phyloP scores from a whole-genome alignment of 768 basidiomycete species.

The Russula olivacea region DNA sequence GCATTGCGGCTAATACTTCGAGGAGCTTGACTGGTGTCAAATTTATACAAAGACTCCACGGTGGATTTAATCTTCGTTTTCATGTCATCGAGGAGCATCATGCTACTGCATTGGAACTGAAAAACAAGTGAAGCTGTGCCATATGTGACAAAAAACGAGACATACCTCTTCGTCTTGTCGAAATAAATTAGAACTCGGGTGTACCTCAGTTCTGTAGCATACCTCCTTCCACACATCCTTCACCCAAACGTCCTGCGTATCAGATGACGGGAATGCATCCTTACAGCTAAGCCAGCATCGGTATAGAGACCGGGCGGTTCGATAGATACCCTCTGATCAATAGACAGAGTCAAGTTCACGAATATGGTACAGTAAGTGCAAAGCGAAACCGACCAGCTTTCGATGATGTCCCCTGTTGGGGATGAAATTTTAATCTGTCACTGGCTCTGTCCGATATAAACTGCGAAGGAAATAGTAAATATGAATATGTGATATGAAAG shows the following conservation, averaged over 20 bases:
- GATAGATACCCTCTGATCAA: background rate
- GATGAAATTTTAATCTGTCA: background rate
- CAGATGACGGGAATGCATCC: constrained; percentile 3
- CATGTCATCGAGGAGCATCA: background rate
- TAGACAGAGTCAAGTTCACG: background rate
- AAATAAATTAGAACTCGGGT: too few species aligned
- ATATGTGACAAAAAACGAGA: background rate
- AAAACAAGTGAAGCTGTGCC: background rate
- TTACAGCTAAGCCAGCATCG: constrained; percentile 7
- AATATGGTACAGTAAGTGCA: background rate
- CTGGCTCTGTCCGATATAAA: background rate
- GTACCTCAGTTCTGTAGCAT: background rate
- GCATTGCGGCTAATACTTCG: constrained; percentile 1
- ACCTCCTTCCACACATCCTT: background rate
- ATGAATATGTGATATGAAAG: background rate
- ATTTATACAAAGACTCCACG: constrained; percentile 6
- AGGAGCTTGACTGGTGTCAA: constrained; percentile 6
- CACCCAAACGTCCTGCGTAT: background rate
- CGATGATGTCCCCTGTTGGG: background rate
- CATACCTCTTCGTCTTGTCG: background rate
- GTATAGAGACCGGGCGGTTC: background rate
- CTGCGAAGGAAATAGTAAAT: background rate
- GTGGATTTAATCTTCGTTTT: background rate
- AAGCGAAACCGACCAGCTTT: background rate
- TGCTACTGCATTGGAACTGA: background rate